Evolutionary conservation across 352 stramenopile species (phyloP).

Genomic region (Pythium oligandrum): DNA sequence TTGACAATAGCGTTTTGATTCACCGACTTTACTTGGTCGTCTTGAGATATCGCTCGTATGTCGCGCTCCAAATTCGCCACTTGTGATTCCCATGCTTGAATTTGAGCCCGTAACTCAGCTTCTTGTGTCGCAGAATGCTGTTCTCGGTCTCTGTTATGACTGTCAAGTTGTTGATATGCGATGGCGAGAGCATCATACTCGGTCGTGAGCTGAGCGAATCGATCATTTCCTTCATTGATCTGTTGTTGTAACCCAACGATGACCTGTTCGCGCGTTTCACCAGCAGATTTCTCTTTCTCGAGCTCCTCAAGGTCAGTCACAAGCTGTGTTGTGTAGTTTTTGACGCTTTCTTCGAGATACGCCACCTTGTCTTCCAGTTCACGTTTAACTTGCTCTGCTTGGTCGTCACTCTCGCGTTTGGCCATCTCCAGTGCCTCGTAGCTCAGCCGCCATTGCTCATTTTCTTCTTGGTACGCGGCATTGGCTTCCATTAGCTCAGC

Average conservation of each 20-base stretch:
- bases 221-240: slow-evolving; percentile 49
- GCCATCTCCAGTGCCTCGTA: slow-evolving; percentile 49
- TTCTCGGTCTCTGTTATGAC: slow-evolving; percentile 18
- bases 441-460: slow-evolving; percentile 50
- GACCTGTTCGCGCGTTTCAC: slow-evolving; percentile 27
- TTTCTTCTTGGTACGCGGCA: slow-evolving; percentile 46
- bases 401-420: slow-evolving; percentile 45
- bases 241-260: slow-evolving; percentile 42
- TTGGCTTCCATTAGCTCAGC: slow-evolving; percentile 37
- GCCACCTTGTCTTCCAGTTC: slow-evolving; percentile 49
- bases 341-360: slow-evolving; percentile 44
- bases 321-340: slow-evolving; percentile 44
- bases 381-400: slow-evolving; percentile 34
- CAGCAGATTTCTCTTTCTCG: slow-evolving; percentile 36
- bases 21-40: slow-evolving; percentile 28
- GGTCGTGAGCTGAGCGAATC: slow-evolving; percentile 43
- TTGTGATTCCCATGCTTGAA: slow-evolving; percentile 21
- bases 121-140: slow-evolving; percentile 22
- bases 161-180: slow-evolving; percentile 29
- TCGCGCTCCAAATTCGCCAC: slow-evolving; percentile 19
- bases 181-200: slow-evolving; percentile 48
- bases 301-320: slow-evolving; percentile 43
- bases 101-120: slow-evolving; percentile 15
- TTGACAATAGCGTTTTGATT: slow-evolving; percentile 34
- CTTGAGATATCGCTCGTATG: slow-evolving; percentile 15